Conservation (phyloP, 495 filamentous ascomycete genomes). For the Penicillium odoratum region DNA sequence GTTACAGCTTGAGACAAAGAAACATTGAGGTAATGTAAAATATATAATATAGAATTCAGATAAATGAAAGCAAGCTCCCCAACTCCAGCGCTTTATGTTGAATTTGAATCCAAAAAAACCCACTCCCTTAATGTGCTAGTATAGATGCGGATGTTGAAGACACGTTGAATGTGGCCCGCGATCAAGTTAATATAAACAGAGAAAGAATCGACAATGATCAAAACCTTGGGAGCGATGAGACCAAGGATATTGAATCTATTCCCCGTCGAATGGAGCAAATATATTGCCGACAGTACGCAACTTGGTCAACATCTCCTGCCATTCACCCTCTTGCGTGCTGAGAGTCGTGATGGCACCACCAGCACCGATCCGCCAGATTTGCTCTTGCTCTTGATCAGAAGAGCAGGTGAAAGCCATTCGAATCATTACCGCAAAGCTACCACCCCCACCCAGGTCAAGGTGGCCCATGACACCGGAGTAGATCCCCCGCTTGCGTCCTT, state of each 20-base stretch:
- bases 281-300: constrained; percentile 63
- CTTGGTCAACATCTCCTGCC: constrained; percentile 90
- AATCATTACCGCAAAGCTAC: constrained; percentile 88
- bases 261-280: constrained; percentile 31
- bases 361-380: constrained; percentile 81
- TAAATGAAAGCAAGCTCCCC: constrained; percentile 4
- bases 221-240: not conserved
- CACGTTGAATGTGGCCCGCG: constrained; percentile 16
- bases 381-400: constrained; percentile 44
- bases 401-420: constrained; percentile 64
- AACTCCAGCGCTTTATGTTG: constrained; percentile 38
- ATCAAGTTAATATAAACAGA: constrained; percentile 12
- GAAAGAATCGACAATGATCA: not conserved
- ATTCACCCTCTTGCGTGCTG: constrained; percentile 75
- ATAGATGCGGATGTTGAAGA: constrained; percentile 36
- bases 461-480: constrained; percentile 92
- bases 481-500: constrained; percentile 65
- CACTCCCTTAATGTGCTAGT: constrained; percentile 5
- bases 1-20: not conserved
- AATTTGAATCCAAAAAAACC: constrained; percentile 20
- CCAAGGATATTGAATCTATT: not conserved
- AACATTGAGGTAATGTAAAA: not conserved
- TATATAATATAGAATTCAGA: not conserved
- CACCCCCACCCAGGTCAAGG: constrained; percentile 78
- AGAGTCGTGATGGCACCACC: constrained; percentile 85